Evolutionary conservation across 1,284 basidiomycete genomes (phyloP), one percentile per base, ranked within the genome.

Genomic region (Inonotus hispidus): DNA sequence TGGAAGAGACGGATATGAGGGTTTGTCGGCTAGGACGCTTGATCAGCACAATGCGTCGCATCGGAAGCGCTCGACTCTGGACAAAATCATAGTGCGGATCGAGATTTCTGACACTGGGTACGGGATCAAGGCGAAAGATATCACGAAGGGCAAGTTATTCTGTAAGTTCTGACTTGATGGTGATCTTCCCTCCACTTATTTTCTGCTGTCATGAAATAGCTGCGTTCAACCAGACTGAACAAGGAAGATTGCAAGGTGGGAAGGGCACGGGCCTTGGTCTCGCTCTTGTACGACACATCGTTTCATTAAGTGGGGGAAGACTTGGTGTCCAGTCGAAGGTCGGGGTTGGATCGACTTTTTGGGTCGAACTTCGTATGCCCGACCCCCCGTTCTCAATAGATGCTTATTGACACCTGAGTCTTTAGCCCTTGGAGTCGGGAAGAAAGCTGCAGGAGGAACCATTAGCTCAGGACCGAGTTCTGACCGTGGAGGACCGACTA

Each of bases 221-320:
- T 62, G 84, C 86, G 4, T 90, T 88, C 69, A 89, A 86, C 67
- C 88, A 91, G 72, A 91, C 89, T 2, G 87, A 91, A 69, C 83
- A 85, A 71, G 93, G 92, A 6, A 80, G 89, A 61, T 81, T 86
- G 67, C 93, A 95, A 76, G 90, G 81, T 63, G 92, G 90, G 8
- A 94, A 94, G 74, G 93, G 93, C 2, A 93, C 90, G 0, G 92
- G 92, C 2, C 76, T 95, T n/a, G 93, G 93, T 13, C 73, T 95
- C 21, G 92, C 92, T 1, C 81, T 95, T 21, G 92, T 95, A n/a
- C 80, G 92, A 43, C 91, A 93, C 70, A 95, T 96, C 61, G 90
- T 96, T 65, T 92, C 89, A 72, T 77, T 93, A 37, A 87, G 82
- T 58, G 86, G 88, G 8, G 93, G 93, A 5, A 81, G 91, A 23